Percentiles rank a stretch among this genome's conserved stretches.
These are phyloP conservation scores for Phytophthora podocarpi DNA, from an alignment of 352 stramenopile genomes.

Conservation along the genomic window DNA sequence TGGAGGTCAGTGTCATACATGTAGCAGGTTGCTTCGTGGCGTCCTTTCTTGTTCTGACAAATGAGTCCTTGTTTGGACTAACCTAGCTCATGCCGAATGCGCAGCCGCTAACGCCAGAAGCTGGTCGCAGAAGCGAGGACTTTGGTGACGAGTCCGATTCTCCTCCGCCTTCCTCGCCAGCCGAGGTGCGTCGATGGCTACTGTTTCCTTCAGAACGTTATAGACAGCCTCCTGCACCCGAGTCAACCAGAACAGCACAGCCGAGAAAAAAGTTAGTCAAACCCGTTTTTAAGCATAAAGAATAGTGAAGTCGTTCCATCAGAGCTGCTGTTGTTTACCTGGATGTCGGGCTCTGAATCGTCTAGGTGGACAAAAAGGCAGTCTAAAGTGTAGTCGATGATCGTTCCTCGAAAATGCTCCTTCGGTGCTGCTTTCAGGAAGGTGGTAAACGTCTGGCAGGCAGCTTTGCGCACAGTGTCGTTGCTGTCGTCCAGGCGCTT, in stretches of 20 bases:
- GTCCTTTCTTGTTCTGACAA: constrained; percentile 10
- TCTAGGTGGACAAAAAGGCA: constrained; percentile 93
- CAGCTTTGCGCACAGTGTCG: constrained; percentile 86
- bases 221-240: constrained; percentile 63
- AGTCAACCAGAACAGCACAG: constrained; percentile 9
- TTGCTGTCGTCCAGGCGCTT: constrained; percentile 94
- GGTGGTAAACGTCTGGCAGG: constrained; percentile 87
- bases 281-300: constrained; percentile 2
- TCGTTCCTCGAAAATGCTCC: constrained; percentile 86
- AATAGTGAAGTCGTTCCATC: neutral
- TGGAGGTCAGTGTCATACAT: constrained; percentile 1
- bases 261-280: neutral
- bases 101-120: constrained; percentile 51
- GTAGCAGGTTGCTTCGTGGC: neutral
- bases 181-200: constrained; percentile 57
- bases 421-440: constrained; percentile 88
- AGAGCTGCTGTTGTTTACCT: constrained; percentile 42
- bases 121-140: constrained; percentile 73
- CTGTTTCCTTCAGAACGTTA: constrained; percentile 68
- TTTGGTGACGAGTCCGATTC: constrained; percentile 76
- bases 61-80: neutral
- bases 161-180: constrained; percentile 79
- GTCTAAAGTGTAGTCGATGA: constrained; percentile 91
- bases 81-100: constrained; percentile 28
- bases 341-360: constrained; percentile 86